Percentiles rank a stretch among this genome's conserved stretches.
Conservation (phyloP, 306 rosid genomes). For the Abrus pulchellus region DNA sequence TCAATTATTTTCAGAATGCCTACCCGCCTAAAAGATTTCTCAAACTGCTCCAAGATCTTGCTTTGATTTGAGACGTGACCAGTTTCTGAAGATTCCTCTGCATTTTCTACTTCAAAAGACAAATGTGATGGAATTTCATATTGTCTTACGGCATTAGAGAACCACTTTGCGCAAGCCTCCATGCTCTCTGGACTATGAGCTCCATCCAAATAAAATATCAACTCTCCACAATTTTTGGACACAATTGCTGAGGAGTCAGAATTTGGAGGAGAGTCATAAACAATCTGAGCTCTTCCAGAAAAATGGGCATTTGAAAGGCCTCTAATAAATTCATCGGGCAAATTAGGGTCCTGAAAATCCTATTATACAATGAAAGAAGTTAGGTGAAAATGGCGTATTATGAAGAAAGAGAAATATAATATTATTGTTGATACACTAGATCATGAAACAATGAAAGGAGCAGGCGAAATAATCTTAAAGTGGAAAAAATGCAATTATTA, state of each 20-base stretch:
- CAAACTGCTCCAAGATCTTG: slow-evolving; percentile 43
- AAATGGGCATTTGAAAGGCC: slow-evolving; percentile 76
- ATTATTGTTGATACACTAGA: slow-evolving; percentile 7
- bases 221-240: slow-evolving; percentile 58
- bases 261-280: slow-evolving; percentile 53
- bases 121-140: slow-evolving; percentile 45
- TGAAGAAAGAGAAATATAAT: background rate
- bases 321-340: slow-evolving; percentile 70
- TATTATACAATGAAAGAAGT: slow-evolving; percentile 28
- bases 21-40: slow-evolving; percentile 49
- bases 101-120: slow-evolving; percentile 42
- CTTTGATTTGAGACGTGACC: slow-evolving; percentile 46
- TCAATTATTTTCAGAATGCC: slow-evolving; percentile 29
- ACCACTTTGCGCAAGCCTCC: slow-evolving; percentile 67
- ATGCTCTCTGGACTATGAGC: slow-evolving; percentile 95
- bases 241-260: slow-evolving; percentile 43
- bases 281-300: slow-evolving; percentile 79
- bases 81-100: slow-evolving; percentile 49
- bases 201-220: slow-evolving; percentile 84
- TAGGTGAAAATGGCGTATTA: slow-evolving; percentile 11
- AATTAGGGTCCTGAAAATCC: slow-evolving; percentile 52
- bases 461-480: background rate
- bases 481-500: background rate
- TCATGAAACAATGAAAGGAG: slow-evolving; percentile 37
- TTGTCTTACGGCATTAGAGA: slow-evolving; percentile 52